Conservation (phyloP, 805 yeast genomes). For the Hanseniaspora vineae region DNA sequence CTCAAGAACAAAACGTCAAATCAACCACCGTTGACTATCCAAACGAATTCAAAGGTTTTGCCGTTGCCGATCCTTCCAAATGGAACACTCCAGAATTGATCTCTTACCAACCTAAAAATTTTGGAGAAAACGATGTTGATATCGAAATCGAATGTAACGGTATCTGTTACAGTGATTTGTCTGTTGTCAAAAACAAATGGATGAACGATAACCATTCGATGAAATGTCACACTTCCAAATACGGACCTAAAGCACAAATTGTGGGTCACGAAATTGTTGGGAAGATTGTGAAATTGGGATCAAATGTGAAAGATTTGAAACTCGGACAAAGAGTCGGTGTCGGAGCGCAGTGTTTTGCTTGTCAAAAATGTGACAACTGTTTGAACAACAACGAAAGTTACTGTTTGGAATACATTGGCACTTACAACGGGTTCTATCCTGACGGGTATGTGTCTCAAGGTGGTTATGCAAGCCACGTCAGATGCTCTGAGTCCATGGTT, state of each 20-base stretch:
- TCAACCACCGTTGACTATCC: slow-evolving; percentile 30
- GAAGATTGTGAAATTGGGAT: slow-evolving; percentile 27
- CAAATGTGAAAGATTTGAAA: slow-evolving; percentile 24
- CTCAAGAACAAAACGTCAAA: background rate
- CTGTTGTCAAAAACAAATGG: slow-evolving; percentile 36
- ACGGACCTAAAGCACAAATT: slow-evolving; percentile 21
- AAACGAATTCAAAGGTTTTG: slow-evolving; percentile 45
- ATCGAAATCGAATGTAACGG: slow-evolving; percentile 47
- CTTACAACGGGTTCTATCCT: slow-evolving; percentile 26
- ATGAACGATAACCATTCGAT: slow-evolving; percentile 29
- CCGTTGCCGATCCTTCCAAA: slow-evolving; percentile 32
- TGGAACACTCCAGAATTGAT: slow-evolving; percentile 43
- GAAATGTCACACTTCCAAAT: slow-evolving; percentile 16
- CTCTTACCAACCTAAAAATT: slow-evolving; percentile 33
- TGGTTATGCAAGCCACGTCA: slow-evolving; percentile 37
- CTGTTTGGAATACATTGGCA: slow-evolving; percentile 23
- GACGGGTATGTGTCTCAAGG: slow-evolving; percentile 27
- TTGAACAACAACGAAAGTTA: slow-evolving; percentile 24
- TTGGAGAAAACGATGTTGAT: slow-evolving; percentile 33
- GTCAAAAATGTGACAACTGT: slow-evolving; percentile 30
- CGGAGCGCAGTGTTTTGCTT: slow-evolving; percentile 32
- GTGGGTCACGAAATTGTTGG: slow-evolving; percentile 23
- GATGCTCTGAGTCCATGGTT: slow-evolving; percentile 31
- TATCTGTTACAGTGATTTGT: slow-evolving; percentile 49
- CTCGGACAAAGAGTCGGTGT: slow-evolving; percentile 40